Evolutionary conservation across 345 rosid genomes (phyloP), one percentile per base, ranked within the genome.

Genomic region (Euphorbia lathyris): DNA sequence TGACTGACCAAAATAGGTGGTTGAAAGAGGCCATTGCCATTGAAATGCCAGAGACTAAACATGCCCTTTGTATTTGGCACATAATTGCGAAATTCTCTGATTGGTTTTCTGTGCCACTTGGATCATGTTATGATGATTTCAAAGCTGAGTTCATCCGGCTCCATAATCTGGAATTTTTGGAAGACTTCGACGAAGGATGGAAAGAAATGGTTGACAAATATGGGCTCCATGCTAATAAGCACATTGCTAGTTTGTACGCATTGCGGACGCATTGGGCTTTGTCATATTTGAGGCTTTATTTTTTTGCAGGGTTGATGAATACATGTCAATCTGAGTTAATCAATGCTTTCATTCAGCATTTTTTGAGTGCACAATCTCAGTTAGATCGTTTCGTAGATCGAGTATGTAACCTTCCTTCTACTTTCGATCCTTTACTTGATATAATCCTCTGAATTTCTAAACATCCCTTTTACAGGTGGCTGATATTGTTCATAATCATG

Each of bases 171-270:
- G 85, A 84, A 65, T 79, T 61, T 63, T 43, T 70, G 45, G 80
- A 81, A 34, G 87, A 79, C 67, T 84, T 84, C 67, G 85, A 84
- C 59, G 72, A 68, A 58, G 80, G 74, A 62, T 79, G 87, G 85
- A 77, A 68, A 58, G 80, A 65, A 67, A 69, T 84, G 78, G 78
- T 81, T 63, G 75, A 80, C 50, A 74, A 76, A 76, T 81, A 79
- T 75, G 83, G 83, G 57, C 80, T 84, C 9, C 63, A 78, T 66
- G 80, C 82, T 45, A 84, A 84, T 70, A 84, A 77, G 67, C 85
- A 81, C 51, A 43, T 81, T 19, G 42, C 69, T 59, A 72, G 80
- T 43, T 84, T 84, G 27, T 75, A 71, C 69, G 72, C 85, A 64
- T n/a, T 67, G 26, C 67, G 75, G 42, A 27, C 72, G 42, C 71